phyloP scores from a whole-genome alignment of 192 early-diverging fungal species.

The Coemansia sp. region DNA sequence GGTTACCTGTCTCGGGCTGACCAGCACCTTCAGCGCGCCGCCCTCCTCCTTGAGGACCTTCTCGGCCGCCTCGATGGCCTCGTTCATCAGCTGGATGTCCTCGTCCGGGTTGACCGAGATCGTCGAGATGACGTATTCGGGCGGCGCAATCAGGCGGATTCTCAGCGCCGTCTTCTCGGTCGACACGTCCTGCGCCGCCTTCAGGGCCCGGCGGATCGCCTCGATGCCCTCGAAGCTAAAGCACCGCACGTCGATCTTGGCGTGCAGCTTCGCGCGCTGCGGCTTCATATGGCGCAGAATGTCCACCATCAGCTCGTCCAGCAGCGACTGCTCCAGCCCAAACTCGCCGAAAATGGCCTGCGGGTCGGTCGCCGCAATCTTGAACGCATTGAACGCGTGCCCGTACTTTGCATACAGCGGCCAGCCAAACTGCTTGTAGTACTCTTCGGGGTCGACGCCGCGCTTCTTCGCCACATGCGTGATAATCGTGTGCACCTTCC shows the following conservation, averaged over 20 bases:
- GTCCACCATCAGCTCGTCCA: constrained; percentile 72
- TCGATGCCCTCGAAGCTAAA: constrained; percentile 93
- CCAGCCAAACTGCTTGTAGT: constrained; percentile 86
- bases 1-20: constrained; percentile 87
- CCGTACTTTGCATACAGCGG: constrained; percentile 93
- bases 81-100: constrained; percentile 86
- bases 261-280: constrained; percentile 92
- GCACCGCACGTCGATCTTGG: constrained; percentile 92
- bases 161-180: constrained; percentile 76
- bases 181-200: constrained; percentile 77
- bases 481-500: constrained; percentile 57
- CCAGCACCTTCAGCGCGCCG: constrained; percentile 77
- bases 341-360: constrained; percentile 82
- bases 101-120: constrained; percentile 76
- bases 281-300: constrained; percentile 92
- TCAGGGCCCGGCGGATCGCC: constrained; percentile 87
- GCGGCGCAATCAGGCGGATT: constrained; percentile 88
- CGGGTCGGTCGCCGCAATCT: constrained; percentile 81
- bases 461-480: constrained; percentile 76
- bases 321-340: constrained; percentile 58
- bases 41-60: constrained; percentile 65
- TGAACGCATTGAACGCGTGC: constrained; percentile 97
- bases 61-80: constrained; percentile 78
- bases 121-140: constrained; percentile 88
- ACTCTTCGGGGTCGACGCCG: constrained; percentile 72